A percentile compares a stretch with the other conserved stretches of the same genome.
These are phyloP conservation scores for Lablab purpureus DNA, from an alignment of 306 rosid genomes.

Conservation along the genomic window DNA sequence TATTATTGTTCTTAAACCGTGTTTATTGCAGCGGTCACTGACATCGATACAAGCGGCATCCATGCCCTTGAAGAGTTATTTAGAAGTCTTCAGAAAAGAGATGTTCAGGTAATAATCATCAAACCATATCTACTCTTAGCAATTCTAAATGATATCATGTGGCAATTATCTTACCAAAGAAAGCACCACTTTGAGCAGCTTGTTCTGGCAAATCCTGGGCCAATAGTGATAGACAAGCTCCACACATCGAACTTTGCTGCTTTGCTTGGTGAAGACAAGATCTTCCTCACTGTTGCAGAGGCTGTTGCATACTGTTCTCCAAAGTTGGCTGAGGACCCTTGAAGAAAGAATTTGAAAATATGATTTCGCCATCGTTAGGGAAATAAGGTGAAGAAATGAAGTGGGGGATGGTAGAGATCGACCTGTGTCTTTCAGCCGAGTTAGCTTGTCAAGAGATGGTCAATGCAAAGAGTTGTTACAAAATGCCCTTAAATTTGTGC, in stretches of 20 bases:
- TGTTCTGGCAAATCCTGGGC: constrained; percentile 94
- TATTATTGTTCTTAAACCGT: constrained; percentile 32
- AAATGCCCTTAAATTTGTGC: constrained; percentile 22
- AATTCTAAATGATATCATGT: constrained; percentile 27
- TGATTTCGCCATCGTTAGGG: background rate
- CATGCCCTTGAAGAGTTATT: constrained; percentile 86
- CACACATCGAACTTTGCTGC: constrained; percentile 66
- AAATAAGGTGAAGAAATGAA: constrained; percentile 31
- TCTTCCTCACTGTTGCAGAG: constrained; percentile 92
- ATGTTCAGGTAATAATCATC: constrained; percentile 71
- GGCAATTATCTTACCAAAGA: constrained; percentile 50
- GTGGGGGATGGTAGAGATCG: background rate
- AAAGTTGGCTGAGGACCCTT: constrained; percentile 70
- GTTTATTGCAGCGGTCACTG: constrained; percentile 80
- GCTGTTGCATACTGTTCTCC: constrained; percentile 82
- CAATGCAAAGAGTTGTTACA: constrained; percentile 25
- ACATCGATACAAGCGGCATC: constrained; percentile 96
- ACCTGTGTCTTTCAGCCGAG: constrained; percentile 27
- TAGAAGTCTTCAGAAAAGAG: constrained; percentile 84
- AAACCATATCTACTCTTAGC: constrained; percentile 21
- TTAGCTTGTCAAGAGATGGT: constrained; percentile 34
- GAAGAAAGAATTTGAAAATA: constrained; percentile 16
- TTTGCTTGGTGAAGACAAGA: constrained; percentile 81
- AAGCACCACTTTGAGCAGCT: constrained; percentile 60
- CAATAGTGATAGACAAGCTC: constrained; percentile 82